Base-by-base conservation (phyloP, 2,329 filamentous ascomycete genomes). In the Talaromyces sp. region DNA sequence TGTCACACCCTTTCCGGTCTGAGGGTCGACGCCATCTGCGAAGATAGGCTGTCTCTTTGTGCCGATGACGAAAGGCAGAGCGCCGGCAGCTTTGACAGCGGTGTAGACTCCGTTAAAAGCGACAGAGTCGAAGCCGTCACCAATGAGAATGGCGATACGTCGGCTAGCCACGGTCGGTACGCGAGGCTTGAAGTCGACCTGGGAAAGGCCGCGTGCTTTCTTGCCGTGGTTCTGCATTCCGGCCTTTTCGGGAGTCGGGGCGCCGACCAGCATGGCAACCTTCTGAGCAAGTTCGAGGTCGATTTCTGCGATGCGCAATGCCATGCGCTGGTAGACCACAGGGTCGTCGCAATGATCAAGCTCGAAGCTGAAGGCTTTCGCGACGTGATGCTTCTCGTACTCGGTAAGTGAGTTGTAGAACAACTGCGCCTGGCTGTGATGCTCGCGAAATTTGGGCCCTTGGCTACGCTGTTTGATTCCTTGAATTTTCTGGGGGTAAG, bases 331-430 rank as follows among this genome's bases (percentile, higher is more conserved):
- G 75, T 93, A 94, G 0, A 95, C 90, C 10, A 90, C 76, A 0
- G 88, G 85, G 48, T 95, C 91, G 24, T 94, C 90, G 73, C 91
- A 95, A 76, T 94, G 91, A 72, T 93, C 90, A 1, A 95, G 81
- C 77, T 92, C 90, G 71, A 92, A 92, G 3, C 82, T 81, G 11
- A 91, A 82, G 0, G 89, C 86, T 41, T 79, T 80, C 33, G 81
- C 79, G 16, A 90, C 76, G 73, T 92, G 89, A 13, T 73, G 72
- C 77, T 90, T 87, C 76, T 94, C 91, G 3, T 86, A 80, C 0
- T 83, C 78, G 0, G 86, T 85, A 69, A 94, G 77, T 16, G 89
- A 93, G 80, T 94, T 94, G 80, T 88, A 94, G 80, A 95, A 95
- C 1, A 94, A 81, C 73, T 93, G 90, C 0, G 91, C 90, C 75